These are phyloP conservation scores for Talaromyces adpressus DNA, from an alignment of 495 filamentous ascomycete genomes.

Conservation along the genomic window DNA sequence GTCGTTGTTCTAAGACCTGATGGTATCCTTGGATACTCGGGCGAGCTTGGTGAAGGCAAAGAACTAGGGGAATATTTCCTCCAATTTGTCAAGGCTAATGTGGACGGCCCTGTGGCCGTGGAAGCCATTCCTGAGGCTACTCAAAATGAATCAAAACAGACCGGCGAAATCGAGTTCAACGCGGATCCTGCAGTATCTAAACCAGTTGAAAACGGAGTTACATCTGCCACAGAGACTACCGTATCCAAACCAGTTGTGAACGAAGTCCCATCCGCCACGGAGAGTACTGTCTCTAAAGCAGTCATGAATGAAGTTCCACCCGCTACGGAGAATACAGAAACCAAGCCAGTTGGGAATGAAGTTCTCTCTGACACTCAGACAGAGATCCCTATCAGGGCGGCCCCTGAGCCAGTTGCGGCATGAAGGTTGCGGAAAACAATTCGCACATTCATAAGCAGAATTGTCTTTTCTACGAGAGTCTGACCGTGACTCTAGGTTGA, in stretches of 20 bases:
- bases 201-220: not conserved
- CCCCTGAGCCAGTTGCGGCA: not conserved
- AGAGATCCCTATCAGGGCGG: not conserved
- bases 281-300: not conserved
- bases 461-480: not conserved
- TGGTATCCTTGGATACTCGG: constrained; percentile 3
- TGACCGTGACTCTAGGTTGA: not conserved
- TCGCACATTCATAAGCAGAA: not conserved
- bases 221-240: not conserved
- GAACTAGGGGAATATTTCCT: constrained; percentile 1
- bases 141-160: not conserved
- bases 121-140: not conserved
- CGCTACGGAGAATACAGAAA: not conserved
- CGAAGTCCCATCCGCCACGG: not conserved
- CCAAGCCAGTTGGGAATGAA: not conserved
- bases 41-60: not conserved
- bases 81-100: not conserved
- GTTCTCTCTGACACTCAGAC: not conserved
- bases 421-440: not conserved
- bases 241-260: not conserved
- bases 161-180: not conserved
- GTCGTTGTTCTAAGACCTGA: constrained; percentile 1
- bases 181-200: not conserved
- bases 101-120: not conserved
- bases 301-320: not conserved